Evolutionary conservation across 2,329 filamentous ascomycete species (phyloP).

Genomic region (Rhynchosporium agropyri): DNA sequence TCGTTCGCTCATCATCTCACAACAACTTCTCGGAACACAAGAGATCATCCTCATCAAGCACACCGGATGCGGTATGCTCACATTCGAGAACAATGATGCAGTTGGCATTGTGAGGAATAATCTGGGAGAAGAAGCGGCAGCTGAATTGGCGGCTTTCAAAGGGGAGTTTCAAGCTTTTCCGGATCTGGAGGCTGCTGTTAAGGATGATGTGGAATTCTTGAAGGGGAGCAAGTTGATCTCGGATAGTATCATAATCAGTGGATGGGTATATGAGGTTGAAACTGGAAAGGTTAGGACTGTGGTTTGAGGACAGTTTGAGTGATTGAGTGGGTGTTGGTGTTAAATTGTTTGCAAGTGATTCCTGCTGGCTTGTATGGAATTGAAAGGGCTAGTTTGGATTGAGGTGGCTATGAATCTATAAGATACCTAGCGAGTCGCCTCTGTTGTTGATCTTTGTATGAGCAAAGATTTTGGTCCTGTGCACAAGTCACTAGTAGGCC

Average conservation of each 20-base stretch:
- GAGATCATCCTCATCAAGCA: slow-evolving; percentile 61
- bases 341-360: neutral
- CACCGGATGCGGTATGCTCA: slow-evolving; percentile 74
- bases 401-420: neutral
- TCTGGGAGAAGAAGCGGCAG: slow-evolving; percentile 49
- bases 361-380: neutral
- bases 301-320: slow-evolving; percentile 39
- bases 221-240: slow-evolving; percentile 61
- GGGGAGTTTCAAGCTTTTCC: slow-evolving; percentile 50
- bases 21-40: slow-evolving; percentile 75
- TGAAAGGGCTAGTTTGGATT: neutral
- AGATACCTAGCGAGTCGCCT: slow-evolving; percentile 2
- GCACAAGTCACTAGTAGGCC: too few species aligned
- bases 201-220: slow-evolving; percentile 66
- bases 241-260: slow-evolving; percentile 62
- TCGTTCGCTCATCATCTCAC: slow-evolving; percentile 74
- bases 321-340: neutral
- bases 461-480: too few species aligned
- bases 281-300: slow-evolving; percentile 63
- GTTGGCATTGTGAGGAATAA: slow-evolving; percentile 59
- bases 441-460: neutral
- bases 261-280: slow-evolving; percentile 79
- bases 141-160: slow-evolving; percentile 43
- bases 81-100: slow-evolving; percentile 63
- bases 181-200: slow-evolving; percentile 65